Evolutionary conservation across 306 rosid genomes (phyloP).

Genomic region (Pterocarpus macrocarpus): DNA sequence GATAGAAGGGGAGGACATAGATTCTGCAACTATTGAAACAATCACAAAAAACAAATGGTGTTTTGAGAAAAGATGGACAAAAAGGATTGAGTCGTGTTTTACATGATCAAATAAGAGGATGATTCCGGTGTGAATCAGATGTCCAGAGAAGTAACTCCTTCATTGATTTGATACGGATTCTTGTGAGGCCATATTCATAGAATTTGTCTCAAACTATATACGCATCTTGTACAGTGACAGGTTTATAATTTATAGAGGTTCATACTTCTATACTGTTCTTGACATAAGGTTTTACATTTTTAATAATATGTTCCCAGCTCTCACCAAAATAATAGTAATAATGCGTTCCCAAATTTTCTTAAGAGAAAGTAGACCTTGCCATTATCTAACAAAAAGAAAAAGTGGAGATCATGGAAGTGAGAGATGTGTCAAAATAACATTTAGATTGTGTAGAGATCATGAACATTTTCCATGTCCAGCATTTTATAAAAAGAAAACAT

Average conservation of each 20-base stretch:
- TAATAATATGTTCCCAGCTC: neutral
- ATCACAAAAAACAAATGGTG: neutral
- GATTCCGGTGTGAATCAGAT: conserved; percentile 31
- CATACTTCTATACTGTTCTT: conserved; percentile 22
- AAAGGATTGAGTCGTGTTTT: conserved; percentile 32
- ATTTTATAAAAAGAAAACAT: neutral
- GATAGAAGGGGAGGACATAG: conserved; percentile 12
- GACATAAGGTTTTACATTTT: neutral
- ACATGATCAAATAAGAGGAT: conserved; percentile 34
- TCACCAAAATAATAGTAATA: neutral
- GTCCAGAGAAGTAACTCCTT: conserved; percentile 19
- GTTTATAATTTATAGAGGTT: conserved; percentile 34
- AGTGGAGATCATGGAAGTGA: neutral
- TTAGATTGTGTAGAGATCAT: neutral
- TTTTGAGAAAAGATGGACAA: conserved; percentile 5
- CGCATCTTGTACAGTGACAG: conserved; percentile 58
- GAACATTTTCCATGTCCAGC: conserved; percentile 20
- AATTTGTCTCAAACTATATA: conserved; percentile 32
- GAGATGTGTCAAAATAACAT: neutral
- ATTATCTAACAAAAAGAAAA: neutral
- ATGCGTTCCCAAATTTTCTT: neutral
- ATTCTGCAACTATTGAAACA: conserved; percentile 26
- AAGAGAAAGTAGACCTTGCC: neutral
- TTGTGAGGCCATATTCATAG: conserved; percentile 39
- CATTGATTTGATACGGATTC: conserved; percentile 37